These are phyloP conservation scores for Phlebopus sp. DNA, from an alignment of 1,284 basidiomycete species.

Conservation along the genomic window DNA sequence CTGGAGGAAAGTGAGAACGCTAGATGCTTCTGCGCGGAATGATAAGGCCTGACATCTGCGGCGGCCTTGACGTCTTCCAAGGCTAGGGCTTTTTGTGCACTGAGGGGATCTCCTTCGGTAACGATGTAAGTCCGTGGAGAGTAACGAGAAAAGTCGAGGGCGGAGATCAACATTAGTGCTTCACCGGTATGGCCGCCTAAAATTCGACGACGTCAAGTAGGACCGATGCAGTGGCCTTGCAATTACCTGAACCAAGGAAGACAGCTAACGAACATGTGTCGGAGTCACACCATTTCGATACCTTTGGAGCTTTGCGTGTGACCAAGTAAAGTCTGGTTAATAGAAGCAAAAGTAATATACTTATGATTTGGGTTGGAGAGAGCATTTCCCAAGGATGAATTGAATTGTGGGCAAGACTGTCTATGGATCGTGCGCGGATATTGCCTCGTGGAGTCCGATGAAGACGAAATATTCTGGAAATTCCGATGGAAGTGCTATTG, in stretches of 20 bases:
- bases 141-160: slow-evolving; percentile 78
- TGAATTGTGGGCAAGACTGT: not conserved
- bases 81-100: slow-evolving; percentile 64
- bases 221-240: not conserved
- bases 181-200: slow-evolving; percentile 95
- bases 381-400: slow-evolving; percentile 13
- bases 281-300: slow-evolving; percentile 11
- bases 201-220: slow-evolving; percentile 10
- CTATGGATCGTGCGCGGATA: not conserved
- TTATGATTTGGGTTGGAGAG: slow-evolving; percentile 7
- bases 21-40: not conserved
- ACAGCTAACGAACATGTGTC: slow-evolving; percentile 45
- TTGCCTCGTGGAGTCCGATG: not conserved
- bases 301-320: slow-evolving; percentile 13
- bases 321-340: slow-evolving; percentile 19
- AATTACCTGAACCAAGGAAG: slow-evolving; percentile 61
- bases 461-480: not conserved
- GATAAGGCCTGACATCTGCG: slow-evolving; percentile 18
- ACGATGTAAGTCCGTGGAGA: slow-evolving; percentile 78
- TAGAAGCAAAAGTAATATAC: slow-evolving; percentile 15
- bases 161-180: slow-evolving; percentile 73
- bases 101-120: slow-evolving; percentile 81
- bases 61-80: slow-evolving; percentile 54
- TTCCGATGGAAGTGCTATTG: not conserved
- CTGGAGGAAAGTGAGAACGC: slow-evolving; percentile 20